These are phyloP conservation scores for Drechslera avenae DNA, from an alignment of 2,329 filamentous ascomycete genomes.

Conservation along the genomic window DNA sequence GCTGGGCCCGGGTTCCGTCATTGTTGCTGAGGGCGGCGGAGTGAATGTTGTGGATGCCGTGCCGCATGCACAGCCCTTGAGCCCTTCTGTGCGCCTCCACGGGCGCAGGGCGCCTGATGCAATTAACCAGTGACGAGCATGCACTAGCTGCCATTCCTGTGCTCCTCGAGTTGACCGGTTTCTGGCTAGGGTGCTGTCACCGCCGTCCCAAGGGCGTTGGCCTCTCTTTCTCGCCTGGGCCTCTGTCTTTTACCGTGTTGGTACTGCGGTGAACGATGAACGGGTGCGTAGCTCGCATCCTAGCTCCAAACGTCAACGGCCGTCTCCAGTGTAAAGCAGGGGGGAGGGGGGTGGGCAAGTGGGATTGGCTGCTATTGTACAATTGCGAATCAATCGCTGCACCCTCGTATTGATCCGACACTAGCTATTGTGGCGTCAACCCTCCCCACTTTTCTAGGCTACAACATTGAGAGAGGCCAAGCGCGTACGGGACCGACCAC, in stretches of 20 bases:
- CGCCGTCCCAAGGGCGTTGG: not conserved
- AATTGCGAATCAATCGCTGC: constrained; percentile 27
- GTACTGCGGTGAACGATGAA: constrained; percentile 3
- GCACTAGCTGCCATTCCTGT: constrained; percentile 27
- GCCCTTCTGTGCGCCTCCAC: constrained; percentile 18
- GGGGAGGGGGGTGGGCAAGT: not conserved
- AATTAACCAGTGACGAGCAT: constrained; percentile 17
- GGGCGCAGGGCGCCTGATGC: constrained; percentile 6
- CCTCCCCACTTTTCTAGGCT: not conserved
- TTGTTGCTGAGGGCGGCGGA: not conserved
- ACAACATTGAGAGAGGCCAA: too few relatives aligned
- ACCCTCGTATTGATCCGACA: constrained; percentile 23
- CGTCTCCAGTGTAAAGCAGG: not conserved
- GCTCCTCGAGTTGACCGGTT: constrained; percentile 30
- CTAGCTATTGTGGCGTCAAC: constrained; percentile 7
- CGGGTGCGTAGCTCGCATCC: not conserved
- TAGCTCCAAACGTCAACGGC: not conserved
- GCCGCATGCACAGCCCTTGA: constrained; percentile 22
- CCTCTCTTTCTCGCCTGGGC: not conserved
- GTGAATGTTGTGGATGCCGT: not conserved
- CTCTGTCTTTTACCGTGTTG: not conserved
- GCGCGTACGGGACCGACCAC: constrained; percentile 5
- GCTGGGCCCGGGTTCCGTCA: not conserved
- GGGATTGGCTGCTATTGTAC: not conserved
- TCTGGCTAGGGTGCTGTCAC: constrained; percentile 8